Base-by-base conservation (phyloP, 768 basidiomycete species). In the Gloeopeniophorella convolvens region DNA sequence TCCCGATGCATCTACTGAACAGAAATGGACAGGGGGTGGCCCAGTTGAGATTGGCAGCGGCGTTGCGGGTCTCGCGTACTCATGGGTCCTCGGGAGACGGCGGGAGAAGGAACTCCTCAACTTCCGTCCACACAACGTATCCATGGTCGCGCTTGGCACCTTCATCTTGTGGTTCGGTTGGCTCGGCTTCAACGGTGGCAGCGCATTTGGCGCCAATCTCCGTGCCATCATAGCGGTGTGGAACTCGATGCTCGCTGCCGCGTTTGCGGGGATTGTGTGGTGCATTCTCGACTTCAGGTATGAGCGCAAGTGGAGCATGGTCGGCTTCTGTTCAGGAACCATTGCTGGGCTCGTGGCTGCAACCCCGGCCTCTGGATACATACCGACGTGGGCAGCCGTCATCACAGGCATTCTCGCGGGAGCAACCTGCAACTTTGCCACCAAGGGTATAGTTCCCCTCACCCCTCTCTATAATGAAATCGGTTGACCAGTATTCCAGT, bases 101-200 rank as follows among this genome's bases (percentile, higher is more conserved):
- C 74, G 81, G 54, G 82, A 85, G 57, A 76, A 75, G 37, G 83
- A 88, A 59, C 66, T 87, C 8, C 63, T 80, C 52, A 86, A 86
- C 64, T 93, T 91, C 71, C 77, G 89, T 53, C 90, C 91, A 7
- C 89, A 94, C 68, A 90, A 91, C 64, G 89, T 91, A 18, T 81
- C 85, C 27, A 70, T 87, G 64, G 86, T 93, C 59, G 78, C 78
- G 57, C 75, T 93, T 48, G 90, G 91, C 56, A 92, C 94, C 0
- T 79, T 85, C 4, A 76, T 94, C 63, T 87, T 96, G 45, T 96
- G 91, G 90, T 89, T 90, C 51, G 87, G 87, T 4, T 96, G 93
- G 93, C 89, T 94, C 55, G 89, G 89, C 1, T 92, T 91, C 76
- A 92, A 92, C 67, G 93, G 91, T 8, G 94, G 94, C 20, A 85